Percentiles rank a stretch among this genome's conserved stretches.
These are phyloP conservation scores for Dionaea muscipula DNA, from an alignment of 179 eudicot species.

Conservation along the genomic window DNA sequence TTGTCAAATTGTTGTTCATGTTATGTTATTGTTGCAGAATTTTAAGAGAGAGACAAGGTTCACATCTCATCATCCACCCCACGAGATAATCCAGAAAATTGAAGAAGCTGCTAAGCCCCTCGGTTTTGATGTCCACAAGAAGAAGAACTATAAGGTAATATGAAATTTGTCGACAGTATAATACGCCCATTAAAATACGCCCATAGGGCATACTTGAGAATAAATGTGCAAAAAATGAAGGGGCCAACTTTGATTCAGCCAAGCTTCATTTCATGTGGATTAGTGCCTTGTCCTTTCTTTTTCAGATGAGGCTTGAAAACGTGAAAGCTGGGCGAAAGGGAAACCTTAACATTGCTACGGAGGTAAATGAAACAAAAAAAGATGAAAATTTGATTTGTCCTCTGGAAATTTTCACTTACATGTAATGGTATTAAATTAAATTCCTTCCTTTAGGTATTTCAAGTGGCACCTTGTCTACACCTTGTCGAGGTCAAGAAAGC, in stretches of 20 bases:
- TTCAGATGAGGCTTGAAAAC: conserved; percentile 87
- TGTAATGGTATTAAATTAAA: too few relatives aligned
- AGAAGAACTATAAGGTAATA: conserved; percentile 85
- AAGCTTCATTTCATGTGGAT: too few relatives aligned
- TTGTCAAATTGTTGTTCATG: background rate
- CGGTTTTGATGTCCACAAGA: conserved; percentile 83
- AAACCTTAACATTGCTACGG: conserved; percentile 85
- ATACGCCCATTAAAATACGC: too few relatives aligned
- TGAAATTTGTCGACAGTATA: too few relatives aligned
- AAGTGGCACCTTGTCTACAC: conserved; percentile 94
- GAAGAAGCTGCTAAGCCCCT: conserved; percentile 98
- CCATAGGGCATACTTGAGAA: too few relatives aligned
- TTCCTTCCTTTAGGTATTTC: conserved; percentile 43
- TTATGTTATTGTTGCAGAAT: conserved; percentile 32
- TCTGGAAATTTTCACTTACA: too few relatives aligned
- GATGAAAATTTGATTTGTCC: too few relatives aligned
- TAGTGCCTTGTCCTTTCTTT: conserved; percentile 5
- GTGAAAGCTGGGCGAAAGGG: conserved; percentile 96
- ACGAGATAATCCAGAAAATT: conserved; percentile 72
- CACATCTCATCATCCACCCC: conserved; percentile 69
- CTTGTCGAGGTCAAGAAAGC: conserved; percentile 90
- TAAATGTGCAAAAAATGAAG: too few relatives aligned
- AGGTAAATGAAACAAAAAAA: conserved; percentile 33
- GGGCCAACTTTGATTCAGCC: too few relatives aligned
- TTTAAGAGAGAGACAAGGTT: conserved; percentile 92